Evolutionary conservation across 148 eudicot genomes (phyloP).

Genomic region (Vaccinium vitisidaea): DNA sequence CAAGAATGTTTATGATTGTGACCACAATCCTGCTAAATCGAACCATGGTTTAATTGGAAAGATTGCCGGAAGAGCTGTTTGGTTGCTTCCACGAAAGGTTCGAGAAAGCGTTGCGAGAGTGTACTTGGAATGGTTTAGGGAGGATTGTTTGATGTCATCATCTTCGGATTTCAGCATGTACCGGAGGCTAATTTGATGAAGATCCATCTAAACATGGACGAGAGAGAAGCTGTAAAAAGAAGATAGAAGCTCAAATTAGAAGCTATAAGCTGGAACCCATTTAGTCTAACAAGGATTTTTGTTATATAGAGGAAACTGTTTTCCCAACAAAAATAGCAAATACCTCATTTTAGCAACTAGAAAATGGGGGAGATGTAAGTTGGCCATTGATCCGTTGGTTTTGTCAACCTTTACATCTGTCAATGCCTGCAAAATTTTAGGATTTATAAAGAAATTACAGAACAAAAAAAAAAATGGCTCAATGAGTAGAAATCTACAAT

Average conservation of each 20-base stretch:
- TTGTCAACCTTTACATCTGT: conserved; percentile 3
- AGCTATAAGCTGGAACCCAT: conserved; percentile 5
- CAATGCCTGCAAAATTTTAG: not conserved
- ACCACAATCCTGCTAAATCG: conserved; percentile 4
- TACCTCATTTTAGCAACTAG: not conserved
- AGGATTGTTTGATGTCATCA: not conserved
- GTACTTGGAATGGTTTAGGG: not conserved
- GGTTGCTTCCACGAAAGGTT: not conserved
- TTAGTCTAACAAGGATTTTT: conserved; percentile 2
- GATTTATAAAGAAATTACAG: not conserved
- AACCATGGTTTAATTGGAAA: not conserved
- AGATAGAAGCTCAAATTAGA: not conserved
- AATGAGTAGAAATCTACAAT: not conserved
- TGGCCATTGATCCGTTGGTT: not conserved
- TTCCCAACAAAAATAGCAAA: conserved; percentile 1
- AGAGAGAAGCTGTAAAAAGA: not conserved
- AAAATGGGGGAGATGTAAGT: not conserved
- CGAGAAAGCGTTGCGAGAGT: not conserved
- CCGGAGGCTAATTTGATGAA: not conserved
- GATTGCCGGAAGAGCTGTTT: not conserved
- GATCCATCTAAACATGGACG: not conserved
- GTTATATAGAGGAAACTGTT: not conserved
- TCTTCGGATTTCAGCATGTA: not conserved
- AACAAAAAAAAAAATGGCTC: not conserved
- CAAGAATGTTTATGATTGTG: not conserved